phyloP scores from a whole-genome alignment of 441 rosid species.

The Adansonia madagascariensis region DNA sequence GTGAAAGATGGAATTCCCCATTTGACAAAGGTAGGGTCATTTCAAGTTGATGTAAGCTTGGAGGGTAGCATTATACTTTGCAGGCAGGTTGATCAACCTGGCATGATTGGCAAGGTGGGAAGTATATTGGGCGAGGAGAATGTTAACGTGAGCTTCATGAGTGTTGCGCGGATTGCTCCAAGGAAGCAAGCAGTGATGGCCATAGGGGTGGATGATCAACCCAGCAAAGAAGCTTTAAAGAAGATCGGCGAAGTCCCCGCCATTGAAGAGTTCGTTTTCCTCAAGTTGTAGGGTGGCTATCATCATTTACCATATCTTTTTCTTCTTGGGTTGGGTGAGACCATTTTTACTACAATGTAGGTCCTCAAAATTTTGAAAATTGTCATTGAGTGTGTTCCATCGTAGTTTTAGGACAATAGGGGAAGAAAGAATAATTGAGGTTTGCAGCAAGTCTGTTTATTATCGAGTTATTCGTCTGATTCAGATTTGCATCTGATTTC shows the following conservation, averaged over 20 bases:
- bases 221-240: slow-evolving; percentile 52
- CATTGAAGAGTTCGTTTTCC: slow-evolving; percentile 17
- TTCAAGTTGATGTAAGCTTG: slow-evolving; percentile 85
- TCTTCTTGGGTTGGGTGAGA: too few species aligned
- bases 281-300: neutral
- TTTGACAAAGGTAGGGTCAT: slow-evolving; percentile 79
- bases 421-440: too few species aligned
- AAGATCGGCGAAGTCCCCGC: slow-evolving; percentile 13
- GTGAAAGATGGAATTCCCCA: slow-evolving; percentile 87
- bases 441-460: too few species aligned
- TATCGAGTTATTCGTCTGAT: too few species aligned
- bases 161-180: slow-evolving; percentile 87
- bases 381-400: too few species aligned
- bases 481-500: too few species aligned
- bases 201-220: slow-evolving; percentile 90
- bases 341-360: too few species aligned
- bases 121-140: slow-evolving; percentile 78
- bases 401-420: too few species aligned
- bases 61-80: slow-evolving; percentile 90
- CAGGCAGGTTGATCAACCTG: slow-evolving; percentile 94
- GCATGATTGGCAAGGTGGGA: slow-evolving; percentile 92
- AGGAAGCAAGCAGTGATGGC: slow-evolving; percentile 94
- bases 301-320: too few species aligned
- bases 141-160: slow-evolving; percentile 92
- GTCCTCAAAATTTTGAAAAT: too few species aligned